These are phyloP conservation scores for Populus ilicifolia DNA, from an alignment of 345 rosid species.

Conservation along the genomic window DNA sequence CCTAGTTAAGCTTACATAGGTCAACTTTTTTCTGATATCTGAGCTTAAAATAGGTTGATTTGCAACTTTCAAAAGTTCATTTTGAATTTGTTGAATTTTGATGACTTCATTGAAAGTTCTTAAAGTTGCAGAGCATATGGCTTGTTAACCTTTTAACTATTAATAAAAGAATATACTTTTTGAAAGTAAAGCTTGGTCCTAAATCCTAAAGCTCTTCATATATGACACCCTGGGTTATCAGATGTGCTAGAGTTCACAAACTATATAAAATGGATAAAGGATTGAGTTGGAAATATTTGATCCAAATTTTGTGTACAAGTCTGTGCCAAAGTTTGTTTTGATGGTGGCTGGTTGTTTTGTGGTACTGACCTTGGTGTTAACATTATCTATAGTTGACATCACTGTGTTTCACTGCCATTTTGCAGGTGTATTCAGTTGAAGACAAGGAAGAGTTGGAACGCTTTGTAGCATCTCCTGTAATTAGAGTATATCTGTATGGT, in stretches of 20 bases:
- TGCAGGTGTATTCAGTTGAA: constrained; percentile 77
- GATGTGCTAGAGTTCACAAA: not conserved
- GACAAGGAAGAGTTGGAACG: constrained; percentile 54
- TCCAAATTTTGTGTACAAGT: no score
- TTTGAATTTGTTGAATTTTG: not conserved
- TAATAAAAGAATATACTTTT: no score
- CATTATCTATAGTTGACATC: not conserved
- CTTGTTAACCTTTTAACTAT: no score
- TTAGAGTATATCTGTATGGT: constrained; percentile 57
- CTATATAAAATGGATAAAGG: not conserved
- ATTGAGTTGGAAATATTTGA: no score
- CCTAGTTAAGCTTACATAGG: not conserved
- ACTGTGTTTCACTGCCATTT: not conserved
- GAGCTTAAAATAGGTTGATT: not conserved
- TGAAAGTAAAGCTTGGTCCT: not conserved
- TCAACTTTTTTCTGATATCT: not conserved
- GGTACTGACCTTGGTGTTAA: constrained; percentile 5
- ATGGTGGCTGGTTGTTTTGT: not conserved
- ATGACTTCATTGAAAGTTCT: not conserved
- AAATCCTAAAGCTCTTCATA: not conserved
- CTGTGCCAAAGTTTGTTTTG: not conserved
- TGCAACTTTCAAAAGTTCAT: not conserved
- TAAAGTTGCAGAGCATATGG: not conserved
- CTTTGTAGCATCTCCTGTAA: constrained; percentile 66
- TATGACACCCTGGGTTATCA: not conserved